Evolutionary conservation across 2,329 filamentous ascomycete species (phyloP).

Genomic region (Orbilia javanica): DNA sequence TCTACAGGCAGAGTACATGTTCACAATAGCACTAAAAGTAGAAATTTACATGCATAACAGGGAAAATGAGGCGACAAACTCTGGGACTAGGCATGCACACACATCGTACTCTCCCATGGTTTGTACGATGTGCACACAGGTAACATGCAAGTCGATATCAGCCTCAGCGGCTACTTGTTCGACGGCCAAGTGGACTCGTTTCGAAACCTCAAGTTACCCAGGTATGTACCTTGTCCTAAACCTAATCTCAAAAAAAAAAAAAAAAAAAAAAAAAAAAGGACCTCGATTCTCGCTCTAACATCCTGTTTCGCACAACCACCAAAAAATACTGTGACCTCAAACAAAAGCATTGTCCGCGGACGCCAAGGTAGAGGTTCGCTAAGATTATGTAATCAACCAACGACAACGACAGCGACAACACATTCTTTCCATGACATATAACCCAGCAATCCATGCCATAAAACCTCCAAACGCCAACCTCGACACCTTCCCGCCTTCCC

Average conservation of each 20-base stretch:
- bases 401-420: conserved; percentile 52
- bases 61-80: too few relatives aligned
- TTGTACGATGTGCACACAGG: neutral
- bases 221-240: neutral
- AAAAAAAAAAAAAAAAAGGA: neutral
- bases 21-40: too few relatives aligned
- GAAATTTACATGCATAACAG: too few relatives aligned
- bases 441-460: too few relatives aligned
- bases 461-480: conserved; percentile 9
- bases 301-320: neutral
- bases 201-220: neutral
- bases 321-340: neutral
- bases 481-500: neutral
- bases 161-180: neutral
- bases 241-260: too few relatives aligned
- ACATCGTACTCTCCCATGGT: neutral
- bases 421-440: neutral
- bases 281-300: neutral
- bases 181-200: neutral
- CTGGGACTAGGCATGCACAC: too few relatives aligned
- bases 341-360: neutral
- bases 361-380: neutral
- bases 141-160: neutral
- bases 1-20: too few relatives aligned
- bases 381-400: conserved; percentile 36